A percentile compares a stretch with the other conserved stretches of the same genome.
Evolutionary conservation across 1,284 basidiomycete genomes (phyloP).

Genomic region (Melampsora abietis-canadensis): DNA sequence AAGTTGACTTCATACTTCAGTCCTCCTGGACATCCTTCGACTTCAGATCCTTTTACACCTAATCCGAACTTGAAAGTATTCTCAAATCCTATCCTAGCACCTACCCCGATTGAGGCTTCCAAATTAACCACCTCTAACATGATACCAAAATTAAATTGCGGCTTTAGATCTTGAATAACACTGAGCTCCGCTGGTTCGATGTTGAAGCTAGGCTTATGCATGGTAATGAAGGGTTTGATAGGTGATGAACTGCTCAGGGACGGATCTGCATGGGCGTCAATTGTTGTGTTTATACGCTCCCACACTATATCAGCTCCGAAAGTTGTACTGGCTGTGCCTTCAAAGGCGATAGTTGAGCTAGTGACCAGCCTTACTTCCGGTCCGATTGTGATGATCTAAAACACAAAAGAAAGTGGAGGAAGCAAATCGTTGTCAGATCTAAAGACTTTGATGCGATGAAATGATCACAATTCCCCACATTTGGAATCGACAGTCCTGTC

Average conservation of each 20-base stretch:
- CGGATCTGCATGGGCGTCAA: background rate
- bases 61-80: constrained; percentile 14
- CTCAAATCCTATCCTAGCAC: constrained; percentile 11
- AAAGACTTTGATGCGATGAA: background rate
- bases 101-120: constrained; percentile 17
- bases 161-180: constrained; percentile 32
- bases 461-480: background rate
- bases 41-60: background rate
- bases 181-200: constrained; percentile 16
- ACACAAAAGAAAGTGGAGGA: background rate
- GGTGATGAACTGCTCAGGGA: background rate
- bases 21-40: constrained; percentile 11
- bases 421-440: background rate
- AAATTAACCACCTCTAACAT: background rate
- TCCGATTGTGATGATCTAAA: constrained; percentile 37
- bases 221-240: constrained; percentile 6
- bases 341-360: constrained; percentile 17
- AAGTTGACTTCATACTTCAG: constrained; percentile 17
- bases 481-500: constrained; percentile 3
- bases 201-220: constrained; percentile 24
- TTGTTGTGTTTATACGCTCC: constrained; percentile 22
- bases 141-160: constrained; percentile 39
- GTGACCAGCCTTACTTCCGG: constrained; percentile 29
- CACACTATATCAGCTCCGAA: constrained; percentile 29
- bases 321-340: constrained; percentile 20